Evolutionary conservation across 1,139 yeast genomes (phyloP).

Genomic region (Magnusiomyces sp.): DNA sequence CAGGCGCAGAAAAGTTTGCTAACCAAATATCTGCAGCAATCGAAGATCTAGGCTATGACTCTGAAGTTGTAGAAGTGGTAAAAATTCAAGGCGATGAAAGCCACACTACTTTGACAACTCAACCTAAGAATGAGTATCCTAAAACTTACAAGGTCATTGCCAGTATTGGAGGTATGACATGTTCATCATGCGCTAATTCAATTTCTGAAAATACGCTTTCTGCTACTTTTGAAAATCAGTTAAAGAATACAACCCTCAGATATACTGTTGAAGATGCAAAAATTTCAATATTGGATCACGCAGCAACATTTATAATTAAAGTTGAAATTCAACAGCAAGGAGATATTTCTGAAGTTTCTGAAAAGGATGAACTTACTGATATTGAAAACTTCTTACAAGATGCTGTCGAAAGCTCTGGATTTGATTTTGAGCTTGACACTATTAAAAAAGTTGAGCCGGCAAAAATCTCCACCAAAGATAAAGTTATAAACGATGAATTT

Average conservation of each 20-base stretch:
- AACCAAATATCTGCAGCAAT: slow-evolving; percentile 41
- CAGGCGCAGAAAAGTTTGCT: slow-evolving; percentile 35
- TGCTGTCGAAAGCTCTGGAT: slow-evolving; percentile 58
- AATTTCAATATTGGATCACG: slow-evolving; percentile 50
- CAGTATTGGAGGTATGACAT: slow-evolving; percentile 64
- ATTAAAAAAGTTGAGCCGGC: slow-evolving; percentile 16
- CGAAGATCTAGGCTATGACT: slow-evolving; percentile 49
- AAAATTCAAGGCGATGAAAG: slow-evolving; percentile 40
- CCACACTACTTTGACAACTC: slow-evolving; percentile 5
- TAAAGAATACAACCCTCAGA: slow-evolving; percentile 27
- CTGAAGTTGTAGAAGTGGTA: slow-evolving; percentile 48
- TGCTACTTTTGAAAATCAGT: slow-evolving; percentile 45
- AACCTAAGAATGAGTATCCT: slow-evolving; percentile 19
- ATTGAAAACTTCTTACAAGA: slow-evolving; percentile 34
- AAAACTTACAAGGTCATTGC: slow-evolving; percentile 44
- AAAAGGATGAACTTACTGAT: slow-evolving; percentile 37
- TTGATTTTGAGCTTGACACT: slow-evolving; percentile 40
- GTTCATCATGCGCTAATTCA: slow-evolving; percentile 61
- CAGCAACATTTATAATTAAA: slow-evolving; percentile 48
- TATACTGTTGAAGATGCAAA: slow-evolving; percentile 44
- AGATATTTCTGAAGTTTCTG: slow-evolving; percentile 44
- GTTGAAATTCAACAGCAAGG: slow-evolving; percentile 29
- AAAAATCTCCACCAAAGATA: slow-evolving; percentile 15
- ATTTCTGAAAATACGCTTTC: slow-evolving; percentile 40
- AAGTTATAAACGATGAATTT: slow-evolving; percentile 30